Conservation (phyloP, 257 asterid species). For the Paraleonurus japonicus region DNA sequence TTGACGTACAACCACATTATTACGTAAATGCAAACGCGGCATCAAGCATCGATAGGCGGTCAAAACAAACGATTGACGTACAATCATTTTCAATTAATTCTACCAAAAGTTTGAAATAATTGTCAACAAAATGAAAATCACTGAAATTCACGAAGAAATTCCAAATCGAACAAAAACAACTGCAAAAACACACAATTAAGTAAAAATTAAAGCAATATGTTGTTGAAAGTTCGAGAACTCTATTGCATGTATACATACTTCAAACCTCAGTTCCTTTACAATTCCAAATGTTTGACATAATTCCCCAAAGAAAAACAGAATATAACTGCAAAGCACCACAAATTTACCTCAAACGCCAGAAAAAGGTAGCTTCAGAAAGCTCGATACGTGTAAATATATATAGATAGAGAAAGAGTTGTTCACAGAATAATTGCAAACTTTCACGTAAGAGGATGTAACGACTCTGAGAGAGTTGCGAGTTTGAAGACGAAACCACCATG, state of each 20-base stretch:
- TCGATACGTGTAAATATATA: neutral
- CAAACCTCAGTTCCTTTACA: neutral
- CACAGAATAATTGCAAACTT: conserved; percentile 23
- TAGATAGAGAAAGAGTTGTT: neutral
- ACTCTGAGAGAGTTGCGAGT: conserved; percentile 16
- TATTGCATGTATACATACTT: conserved; percentile 14
- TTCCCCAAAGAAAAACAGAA: neutral
- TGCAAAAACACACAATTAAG: conserved; percentile 1
- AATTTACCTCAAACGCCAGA: conserved; percentile 23
- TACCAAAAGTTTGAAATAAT: conserved; percentile 6
- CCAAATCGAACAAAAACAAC: neutral
- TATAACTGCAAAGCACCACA: neutral
- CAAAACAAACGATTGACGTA: conserved; percentile 25
- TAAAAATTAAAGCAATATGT: neutral
- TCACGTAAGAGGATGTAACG: conserved; percentile 2
- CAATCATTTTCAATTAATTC: conserved; percentile 25
- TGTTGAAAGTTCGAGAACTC: neutral
- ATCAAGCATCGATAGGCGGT: conserved; percentile 26
- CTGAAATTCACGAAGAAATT: neutral
- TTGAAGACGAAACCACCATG: conserved; percentile 12
- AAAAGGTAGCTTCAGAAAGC: conserved; percentile 19
- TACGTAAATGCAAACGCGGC: conserved; percentile 20
- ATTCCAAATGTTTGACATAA: neutral
- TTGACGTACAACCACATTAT: conserved; percentile 26
- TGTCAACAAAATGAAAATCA: neutral